Evolutionary conservation across 2,329 filamentous ascomycete genomes (phyloP).

Genomic region (Whalleya microplaca): DNA sequence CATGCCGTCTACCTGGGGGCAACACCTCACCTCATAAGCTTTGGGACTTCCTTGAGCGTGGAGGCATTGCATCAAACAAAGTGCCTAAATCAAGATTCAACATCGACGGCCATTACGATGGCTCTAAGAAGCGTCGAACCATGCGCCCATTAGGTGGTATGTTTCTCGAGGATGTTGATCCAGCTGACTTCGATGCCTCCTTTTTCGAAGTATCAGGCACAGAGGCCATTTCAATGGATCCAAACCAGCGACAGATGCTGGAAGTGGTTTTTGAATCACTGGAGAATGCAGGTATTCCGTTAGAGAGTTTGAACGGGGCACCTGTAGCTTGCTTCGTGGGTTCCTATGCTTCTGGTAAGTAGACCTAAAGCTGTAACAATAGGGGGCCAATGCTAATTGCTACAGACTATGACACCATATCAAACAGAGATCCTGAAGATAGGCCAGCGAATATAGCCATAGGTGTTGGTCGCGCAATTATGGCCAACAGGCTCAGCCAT

Average conservation of each 20-base stretch:
- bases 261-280: slow-evolving; percentile 36
- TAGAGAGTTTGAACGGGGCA: slow-evolving; percentile 23
- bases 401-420: slow-evolving; percentile 28
- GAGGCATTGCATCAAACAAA: too few relatives aligned
- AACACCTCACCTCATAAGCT: background rate
- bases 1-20: background rate
- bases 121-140: too few relatives aligned
- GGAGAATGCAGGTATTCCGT: slow-evolving; percentile 32
- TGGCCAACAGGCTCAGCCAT: slow-evolving; percentile 40
- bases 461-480: slow-evolving; percentile 30
- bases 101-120: too few relatives aligned
- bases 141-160: too few relatives aligned
- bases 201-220: too few relatives aligned
- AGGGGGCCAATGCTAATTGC: background rate
- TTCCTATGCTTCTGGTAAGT: too few relatives aligned
- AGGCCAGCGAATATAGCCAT: slow-evolving; percentile 11
- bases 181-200: too few relatives aligned
- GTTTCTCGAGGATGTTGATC: too few relatives aligned
- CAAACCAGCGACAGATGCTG: slow-evolving; percentile 33
- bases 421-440: slow-evolving; percentile 26
- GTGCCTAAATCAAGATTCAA: too few relatives aligned
- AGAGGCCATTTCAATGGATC: slow-evolving; percentile 31
- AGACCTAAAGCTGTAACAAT: background rate
- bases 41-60: too few relatives aligned
- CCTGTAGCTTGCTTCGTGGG: too few relatives aligned